phyloP scores from a whole-genome alignment of 2,329 filamentous ascomycete species.

The Monosporascus sp. region DNA sequence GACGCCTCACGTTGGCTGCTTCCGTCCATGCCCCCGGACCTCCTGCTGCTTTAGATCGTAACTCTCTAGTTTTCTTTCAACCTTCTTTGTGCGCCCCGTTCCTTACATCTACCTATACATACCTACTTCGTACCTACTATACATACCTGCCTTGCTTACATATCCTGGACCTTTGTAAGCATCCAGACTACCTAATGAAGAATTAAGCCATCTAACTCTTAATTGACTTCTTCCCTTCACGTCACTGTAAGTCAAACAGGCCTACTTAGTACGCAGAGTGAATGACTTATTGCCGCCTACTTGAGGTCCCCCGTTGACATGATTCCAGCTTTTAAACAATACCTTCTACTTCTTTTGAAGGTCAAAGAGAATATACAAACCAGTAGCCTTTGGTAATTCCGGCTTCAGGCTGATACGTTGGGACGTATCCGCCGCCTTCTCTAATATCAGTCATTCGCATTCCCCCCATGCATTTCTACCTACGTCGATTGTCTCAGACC shows the following conservation, averaged over 20 bases:
- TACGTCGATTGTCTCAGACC: neutral
- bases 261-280: neutral
- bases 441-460: neutral
- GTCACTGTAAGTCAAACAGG: conserved; percentile 26
- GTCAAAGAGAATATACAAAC: neutral
- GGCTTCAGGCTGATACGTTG: neutral
- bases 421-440: neutral
- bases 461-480: neutral
- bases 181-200: neutral
- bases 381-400: neutral
- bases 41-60: too few relatives aligned
- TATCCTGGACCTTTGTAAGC: too few relatives aligned
- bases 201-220: neutral
- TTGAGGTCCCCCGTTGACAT: neutral
- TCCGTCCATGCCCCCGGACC: too few relatives aligned
- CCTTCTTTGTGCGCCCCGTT: too few relatives aligned
- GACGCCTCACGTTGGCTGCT: too few relatives aligned
- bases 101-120: too few relatives aligned
- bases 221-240: conserved; percentile 16
- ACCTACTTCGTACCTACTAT: too few relatives aligned
- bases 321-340: neutral
- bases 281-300: neutral
- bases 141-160: too few relatives aligned
- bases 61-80: too few relatives aligned
- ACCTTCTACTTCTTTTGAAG: neutral